Evolutionary conservation across 305 asterid genomes (phyloP).

Genomic region (Salvia sclarea): DNA sequence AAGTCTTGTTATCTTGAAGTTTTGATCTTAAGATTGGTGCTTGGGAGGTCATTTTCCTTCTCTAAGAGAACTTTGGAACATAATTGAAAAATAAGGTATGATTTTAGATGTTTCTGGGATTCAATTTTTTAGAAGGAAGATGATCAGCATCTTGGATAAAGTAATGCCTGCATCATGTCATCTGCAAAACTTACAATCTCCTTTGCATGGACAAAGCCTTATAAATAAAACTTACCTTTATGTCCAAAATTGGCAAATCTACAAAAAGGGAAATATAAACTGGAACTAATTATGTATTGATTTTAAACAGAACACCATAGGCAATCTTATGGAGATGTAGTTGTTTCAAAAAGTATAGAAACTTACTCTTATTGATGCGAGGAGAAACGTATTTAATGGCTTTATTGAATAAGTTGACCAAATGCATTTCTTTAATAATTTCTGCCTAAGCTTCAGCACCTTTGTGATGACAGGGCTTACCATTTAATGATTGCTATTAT

Average conservation of each 20-base stretch:
- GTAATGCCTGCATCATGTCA: neutral
- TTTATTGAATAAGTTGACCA: neutral
- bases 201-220: neutral
- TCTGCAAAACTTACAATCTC: neutral
- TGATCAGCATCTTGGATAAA: slow-evolving; percentile 1
- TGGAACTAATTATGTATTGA: neutral
- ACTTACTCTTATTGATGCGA: neutral
- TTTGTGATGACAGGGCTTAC: neutral
- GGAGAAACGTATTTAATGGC: neutral
- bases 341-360: neutral
- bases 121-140: neutral
- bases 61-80: neutral
- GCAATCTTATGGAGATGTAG: neutral
- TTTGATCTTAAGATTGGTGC: neutral
- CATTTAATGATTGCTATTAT: slow-evolving; percentile 8
- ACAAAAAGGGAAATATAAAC: neutral
- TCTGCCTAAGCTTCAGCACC: slow-evolving; percentile 11
- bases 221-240: neutral
- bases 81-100: slow-evolving; percentile 1
- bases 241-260: neutral
- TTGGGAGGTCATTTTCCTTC: neutral
- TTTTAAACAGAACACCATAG: neutral
- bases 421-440: neutral
- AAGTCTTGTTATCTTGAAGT: slow-evolving; percentile 1
- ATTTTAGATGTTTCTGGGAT: neutral